Percentiles rank a stretch among this genome's conserved stretches.
phyloP scores from a whole-genome alignment of 139 green algal genomes.

The Klebsormidium nitens region DNA sequence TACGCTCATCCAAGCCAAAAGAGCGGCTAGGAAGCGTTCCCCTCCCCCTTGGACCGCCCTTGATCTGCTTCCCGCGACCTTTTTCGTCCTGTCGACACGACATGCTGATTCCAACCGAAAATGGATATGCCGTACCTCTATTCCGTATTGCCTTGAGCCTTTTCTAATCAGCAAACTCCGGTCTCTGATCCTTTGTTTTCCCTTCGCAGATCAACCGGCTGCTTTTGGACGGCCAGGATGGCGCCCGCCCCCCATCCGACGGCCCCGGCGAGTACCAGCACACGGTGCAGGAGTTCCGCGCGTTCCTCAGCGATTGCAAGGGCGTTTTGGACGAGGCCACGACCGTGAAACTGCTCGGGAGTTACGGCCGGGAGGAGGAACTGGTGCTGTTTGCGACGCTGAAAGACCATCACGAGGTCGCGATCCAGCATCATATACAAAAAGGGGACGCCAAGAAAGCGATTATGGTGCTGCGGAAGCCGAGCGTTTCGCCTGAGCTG shows the following conservation, averaged over 20 bases:
- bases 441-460: slow-evolving; percentile 30
- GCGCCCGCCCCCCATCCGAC: no score
- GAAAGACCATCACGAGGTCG: slow-evolving; percentile 72
- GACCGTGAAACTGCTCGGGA: slow-evolving; percentile 68
- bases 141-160: no score
- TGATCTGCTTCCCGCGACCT: no score
- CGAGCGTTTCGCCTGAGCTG: slow-evolving; percentile 45
- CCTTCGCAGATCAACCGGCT: slow-evolving; percentile 55
- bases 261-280: slow-evolving; percentile 1
- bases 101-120: no score
- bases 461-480: slow-evolving; percentile 74
- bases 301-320: slow-evolving; percentile 42
- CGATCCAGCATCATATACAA: slow-evolving; percentile 77
- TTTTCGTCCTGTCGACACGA: no score
- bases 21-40: no score
- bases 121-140: no score
- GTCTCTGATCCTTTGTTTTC: no score
- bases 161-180: no score
- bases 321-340: slow-evolving; percentile 65
- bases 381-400: slow-evolving; percentile 71
- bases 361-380: slow-evolving; percentile 82
- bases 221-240: slow-evolving; percentile 53
- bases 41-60: no score
- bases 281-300: slow-evolving; percentile 32
- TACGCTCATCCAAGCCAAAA: no score